phyloP scores from a whole-genome alignment of 140 eudicot genomes.

The Ambrosia hybrid region DNA sequence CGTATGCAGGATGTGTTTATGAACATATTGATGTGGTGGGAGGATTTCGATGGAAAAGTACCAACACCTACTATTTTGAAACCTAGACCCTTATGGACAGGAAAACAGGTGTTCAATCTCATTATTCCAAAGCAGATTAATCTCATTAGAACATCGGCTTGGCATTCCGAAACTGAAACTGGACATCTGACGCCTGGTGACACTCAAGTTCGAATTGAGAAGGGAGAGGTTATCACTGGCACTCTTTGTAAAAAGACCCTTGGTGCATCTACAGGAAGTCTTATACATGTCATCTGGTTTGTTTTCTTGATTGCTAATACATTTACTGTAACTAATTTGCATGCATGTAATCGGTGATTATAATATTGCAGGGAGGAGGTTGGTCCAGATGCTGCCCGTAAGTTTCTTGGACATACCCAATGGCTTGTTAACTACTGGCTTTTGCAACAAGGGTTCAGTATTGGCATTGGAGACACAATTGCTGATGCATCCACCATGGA shows the following conservation, averaged over 20 bases:
- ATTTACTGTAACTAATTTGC: not conserved
- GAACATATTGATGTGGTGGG: constrained; percentile 99
- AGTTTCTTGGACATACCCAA: constrained; percentile 96
- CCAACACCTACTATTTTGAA: constrained; percentile 95
- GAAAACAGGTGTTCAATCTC: constrained; percentile 92
- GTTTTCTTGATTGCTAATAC: constrained; percentile 13
- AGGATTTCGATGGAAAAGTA: constrained; percentile 97
- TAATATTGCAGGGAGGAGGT: constrained; percentile 85
- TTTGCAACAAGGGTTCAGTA: constrained; percentile 89
- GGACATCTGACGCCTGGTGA: constrained; percentile 92
- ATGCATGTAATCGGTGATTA: constrained; percentile 9
- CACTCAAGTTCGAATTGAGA: constrained; percentile 87
- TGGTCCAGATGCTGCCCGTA: constrained; percentile 99
- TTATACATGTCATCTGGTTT: constrained; percentile 96
- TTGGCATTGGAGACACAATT: constrained; percentile 98
- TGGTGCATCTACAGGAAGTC: constrained; percentile 93
- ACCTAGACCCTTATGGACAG: constrained; percentile 99
- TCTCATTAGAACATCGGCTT: constrained; percentile 77
- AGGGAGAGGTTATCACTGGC: constrained; percentile 92
- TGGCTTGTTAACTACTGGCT: constrained; percentile 99
- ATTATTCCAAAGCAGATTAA: constrained; percentile 96
- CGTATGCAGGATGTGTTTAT: constrained; percentile 85
- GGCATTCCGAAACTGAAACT: constrained; percentile 84
- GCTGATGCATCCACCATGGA: constrained; percentile 98
- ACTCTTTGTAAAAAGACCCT: constrained; percentile 95